Conservation (phyloP, 1,139 yeast genomes). For the Chernovozyma aurita region DNA sequence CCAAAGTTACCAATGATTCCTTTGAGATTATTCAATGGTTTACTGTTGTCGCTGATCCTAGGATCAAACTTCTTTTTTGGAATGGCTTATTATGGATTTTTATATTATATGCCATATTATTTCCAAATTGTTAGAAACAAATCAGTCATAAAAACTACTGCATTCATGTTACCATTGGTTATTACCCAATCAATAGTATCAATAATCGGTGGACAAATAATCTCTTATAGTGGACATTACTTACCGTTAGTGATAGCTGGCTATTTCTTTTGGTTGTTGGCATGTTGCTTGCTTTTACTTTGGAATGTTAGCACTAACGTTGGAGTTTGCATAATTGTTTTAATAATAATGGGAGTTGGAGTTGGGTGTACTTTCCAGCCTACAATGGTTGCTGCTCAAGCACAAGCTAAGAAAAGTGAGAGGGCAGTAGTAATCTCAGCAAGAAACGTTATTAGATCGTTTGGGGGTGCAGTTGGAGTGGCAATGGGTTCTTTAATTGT, state of each 20-base stretch:
- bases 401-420: constrained; percentile 42
- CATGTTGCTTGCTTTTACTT: constrained; percentile 31
- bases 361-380: constrained; percentile 53
- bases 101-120: constrained; percentile 46
- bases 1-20: constrained; percentile 53
- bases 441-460: constrained; percentile 47
- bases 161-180: constrained; percentile 35
- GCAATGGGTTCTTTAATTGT: constrained; percentile 42
- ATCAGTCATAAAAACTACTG: constrained; percentile 29
- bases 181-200: constrained; percentile 31
- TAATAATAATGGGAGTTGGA: constrained; percentile 43
- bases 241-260: constrained; percentile 38
- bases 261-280: constrained; percentile 37
- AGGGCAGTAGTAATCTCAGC: constrained; percentile 52
- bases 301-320: constrained; percentile 25
- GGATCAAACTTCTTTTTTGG: constrained; percentile 43
- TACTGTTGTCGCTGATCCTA: constrained; percentile 35
- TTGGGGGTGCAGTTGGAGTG: constrained; percentile 52
- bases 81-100: constrained; percentile 41
- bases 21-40: constrained; percentile 32
- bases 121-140: constrained; percentile 43
- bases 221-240: constrained; percentile 37
- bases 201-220: constrained; percentile 35
- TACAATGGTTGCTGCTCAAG: constrained; percentile 48
- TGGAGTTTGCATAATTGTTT: constrained; percentile 29